Conservation (phyloP, 164 flowering plant genomes). For the Piper betle region DNA sequence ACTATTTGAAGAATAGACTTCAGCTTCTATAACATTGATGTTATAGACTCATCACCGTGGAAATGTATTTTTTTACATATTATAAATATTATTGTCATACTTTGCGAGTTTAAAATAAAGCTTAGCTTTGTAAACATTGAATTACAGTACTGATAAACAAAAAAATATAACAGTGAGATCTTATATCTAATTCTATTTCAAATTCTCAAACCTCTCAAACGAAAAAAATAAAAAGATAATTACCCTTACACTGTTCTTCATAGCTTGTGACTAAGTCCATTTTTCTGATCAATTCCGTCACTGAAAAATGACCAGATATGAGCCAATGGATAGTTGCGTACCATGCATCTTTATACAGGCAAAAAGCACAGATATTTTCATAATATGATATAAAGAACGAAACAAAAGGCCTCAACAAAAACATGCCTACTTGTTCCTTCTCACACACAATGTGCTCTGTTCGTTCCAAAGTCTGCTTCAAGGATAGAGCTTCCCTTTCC, state of each 20-base stretch:
- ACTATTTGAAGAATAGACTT: neutral
- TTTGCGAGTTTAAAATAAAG: too few relatives aligned
- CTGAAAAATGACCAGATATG: neutral
- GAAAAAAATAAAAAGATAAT: too few relatives aligned
- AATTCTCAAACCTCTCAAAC: too few relatives aligned
- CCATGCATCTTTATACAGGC: neutral
- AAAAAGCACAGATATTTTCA: neutral
- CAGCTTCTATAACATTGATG: neutral
- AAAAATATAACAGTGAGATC: too few relatives aligned
- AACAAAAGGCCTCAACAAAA: neutral
- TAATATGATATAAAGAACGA: neutral
- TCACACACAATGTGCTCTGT: neutral
- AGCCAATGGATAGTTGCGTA: neutral
- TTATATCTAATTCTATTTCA: too few relatives aligned
- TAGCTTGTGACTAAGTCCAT: neutral
- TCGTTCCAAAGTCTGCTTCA: neutral
- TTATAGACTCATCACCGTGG: too few relatives aligned
- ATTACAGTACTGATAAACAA: too few relatives aligned
- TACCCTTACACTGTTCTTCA: neutral
- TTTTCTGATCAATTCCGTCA: neutral
- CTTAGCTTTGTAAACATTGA: too few relatives aligned
- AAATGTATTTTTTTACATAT: too few relatives aligned
- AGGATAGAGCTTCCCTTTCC: neutral
- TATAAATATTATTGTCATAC: too few relatives aligned
- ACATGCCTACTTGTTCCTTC: slow-evolving; percentile 4